A percentile compares a stretch with the other conserved stretches of the same genome.
Evolutionary conservation across 257 asterid genomes (phyloP).

Genomic region (Plantago elongata): DNA sequence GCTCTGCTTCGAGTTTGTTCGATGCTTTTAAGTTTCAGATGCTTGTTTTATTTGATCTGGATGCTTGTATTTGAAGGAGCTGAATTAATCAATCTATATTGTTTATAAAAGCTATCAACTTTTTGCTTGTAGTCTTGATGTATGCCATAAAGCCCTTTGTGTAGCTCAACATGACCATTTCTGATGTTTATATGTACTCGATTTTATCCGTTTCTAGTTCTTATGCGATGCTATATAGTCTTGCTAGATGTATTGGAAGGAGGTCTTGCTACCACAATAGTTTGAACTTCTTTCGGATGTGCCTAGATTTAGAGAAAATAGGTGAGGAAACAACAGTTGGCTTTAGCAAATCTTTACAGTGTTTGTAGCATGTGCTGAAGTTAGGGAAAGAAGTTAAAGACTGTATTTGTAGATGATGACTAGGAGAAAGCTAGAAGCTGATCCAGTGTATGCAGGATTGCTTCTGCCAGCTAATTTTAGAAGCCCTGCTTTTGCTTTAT

Average conservation of each 20-base stretch:
- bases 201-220: background rate
- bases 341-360: no score
- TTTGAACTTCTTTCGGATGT: background rate
- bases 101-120: no score
- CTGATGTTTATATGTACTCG: background rate
- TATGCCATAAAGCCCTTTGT: background rate
- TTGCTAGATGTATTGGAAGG: background rate
- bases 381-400: no score
- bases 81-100: no score
- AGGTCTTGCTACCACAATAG: background rate
- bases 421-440: no score
- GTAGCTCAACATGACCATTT: background rate
- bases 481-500: no score
- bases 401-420: no score
- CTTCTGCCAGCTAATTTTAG: no score
- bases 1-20: background rate
- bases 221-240: background rate
- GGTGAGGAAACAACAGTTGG: no score
- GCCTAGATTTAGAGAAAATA: no score
- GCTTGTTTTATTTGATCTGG: background rate
- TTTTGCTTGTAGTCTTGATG: background rate
- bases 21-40: constrained; percentile 4
- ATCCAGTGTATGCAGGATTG: no score
- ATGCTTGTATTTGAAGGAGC: background rate
- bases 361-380: no score